These are phyloP conservation scores for Bruguiera hainesii DNA, from an alignment of 441 rosid species.

Conservation along the genomic window DNA sequence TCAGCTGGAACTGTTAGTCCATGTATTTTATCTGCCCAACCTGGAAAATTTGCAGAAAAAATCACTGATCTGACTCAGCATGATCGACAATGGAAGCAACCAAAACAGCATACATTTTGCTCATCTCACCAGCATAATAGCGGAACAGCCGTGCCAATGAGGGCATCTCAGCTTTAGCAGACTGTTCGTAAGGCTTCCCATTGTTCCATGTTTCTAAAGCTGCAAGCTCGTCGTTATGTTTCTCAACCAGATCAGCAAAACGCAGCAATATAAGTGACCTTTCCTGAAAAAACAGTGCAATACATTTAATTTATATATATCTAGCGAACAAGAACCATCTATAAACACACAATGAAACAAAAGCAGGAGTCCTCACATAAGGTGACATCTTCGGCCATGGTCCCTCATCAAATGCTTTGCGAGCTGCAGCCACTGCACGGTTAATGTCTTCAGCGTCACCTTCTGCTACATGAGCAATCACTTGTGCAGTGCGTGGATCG, in stretches of 20 bases:
- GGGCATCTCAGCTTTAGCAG: constrained; percentile 59
- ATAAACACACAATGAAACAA: neutral
- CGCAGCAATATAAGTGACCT: constrained; percentile 64
- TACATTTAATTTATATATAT: neutral
- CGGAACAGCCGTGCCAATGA: constrained; percentile 55
- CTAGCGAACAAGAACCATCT: neutral
- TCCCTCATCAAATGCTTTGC: constrained; percentile 71
- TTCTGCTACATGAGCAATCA: constrained; percentile 65
- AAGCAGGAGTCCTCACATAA: constrained; percentile 36
- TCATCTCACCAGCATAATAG: constrained; percentile 69
- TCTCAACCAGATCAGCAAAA: constrained; percentile 80
- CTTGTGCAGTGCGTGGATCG: constrained; percentile 61
- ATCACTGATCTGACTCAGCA: neutral
- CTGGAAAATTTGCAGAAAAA: constrained; percentile 28
- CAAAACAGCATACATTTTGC: neutral
- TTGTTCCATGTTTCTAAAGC: constrained; percentile 82
- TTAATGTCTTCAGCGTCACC: constrained; percentile 65
- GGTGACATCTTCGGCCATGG: constrained; percentile 77
- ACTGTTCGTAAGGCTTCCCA: constrained; percentile 79
- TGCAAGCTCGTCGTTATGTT: constrained; percentile 73
- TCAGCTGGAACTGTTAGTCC: constrained; percentile 60
- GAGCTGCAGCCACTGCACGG: constrained; percentile 68
- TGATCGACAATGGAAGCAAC: neutral
- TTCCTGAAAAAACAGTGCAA: constrained; percentile 48
- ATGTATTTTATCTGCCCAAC: constrained; percentile 74